phyloP scores from a whole-genome alignment of 2,329 filamentous ascomycete species.

The Exophiala aquamarina region DNA sequence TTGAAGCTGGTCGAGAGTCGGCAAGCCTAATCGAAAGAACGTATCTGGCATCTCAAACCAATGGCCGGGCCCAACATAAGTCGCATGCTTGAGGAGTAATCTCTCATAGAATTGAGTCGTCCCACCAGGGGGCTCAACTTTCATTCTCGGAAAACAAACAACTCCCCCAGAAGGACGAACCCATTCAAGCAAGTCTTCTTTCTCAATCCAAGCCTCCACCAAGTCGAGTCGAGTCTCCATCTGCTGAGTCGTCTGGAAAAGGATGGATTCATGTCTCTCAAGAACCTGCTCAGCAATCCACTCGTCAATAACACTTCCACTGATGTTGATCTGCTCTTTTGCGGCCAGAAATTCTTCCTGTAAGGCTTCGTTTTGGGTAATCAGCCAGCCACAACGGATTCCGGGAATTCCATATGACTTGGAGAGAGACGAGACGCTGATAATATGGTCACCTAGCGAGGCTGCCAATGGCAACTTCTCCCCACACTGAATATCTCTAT shows the following conservation, averaged over 20 bases:
- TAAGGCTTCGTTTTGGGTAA: not conserved
- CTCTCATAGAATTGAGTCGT: conserved; percentile 18
- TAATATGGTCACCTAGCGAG: not conserved
- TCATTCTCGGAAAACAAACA: conserved; percentile 29
- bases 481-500: not conserved
- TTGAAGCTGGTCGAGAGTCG: conserved; percentile 25
- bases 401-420: not conserved
- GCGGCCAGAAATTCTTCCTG: not conserved
- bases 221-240: conserved; percentile 26
- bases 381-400: not conserved
- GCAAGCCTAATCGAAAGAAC: conserved; percentile 30
- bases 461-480: not conserved
- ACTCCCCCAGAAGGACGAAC: conserved; percentile 27
- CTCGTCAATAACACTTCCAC: not conserved
- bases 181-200: conserved; percentile 30
- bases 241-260: conserved; percentile 16
- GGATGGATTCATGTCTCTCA: conserved; percentile 11
- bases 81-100: conserved; percentile 22
- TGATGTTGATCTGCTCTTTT: not conserved
- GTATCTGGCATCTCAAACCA: conserved; percentile 27
- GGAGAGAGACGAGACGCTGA: not conserved
- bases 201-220: conserved; percentile 25
- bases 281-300: conserved; percentile 27
- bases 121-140: conserved; percentile 23
- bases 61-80: conserved; percentile 28